A percentile compares a stretch with the other conserved stretches of the same genome.
Evolutionary conservation across 2,329 filamentous ascomycete species (phyloP).

Genomic region (Hirsutella minnesotensis): DNA sequence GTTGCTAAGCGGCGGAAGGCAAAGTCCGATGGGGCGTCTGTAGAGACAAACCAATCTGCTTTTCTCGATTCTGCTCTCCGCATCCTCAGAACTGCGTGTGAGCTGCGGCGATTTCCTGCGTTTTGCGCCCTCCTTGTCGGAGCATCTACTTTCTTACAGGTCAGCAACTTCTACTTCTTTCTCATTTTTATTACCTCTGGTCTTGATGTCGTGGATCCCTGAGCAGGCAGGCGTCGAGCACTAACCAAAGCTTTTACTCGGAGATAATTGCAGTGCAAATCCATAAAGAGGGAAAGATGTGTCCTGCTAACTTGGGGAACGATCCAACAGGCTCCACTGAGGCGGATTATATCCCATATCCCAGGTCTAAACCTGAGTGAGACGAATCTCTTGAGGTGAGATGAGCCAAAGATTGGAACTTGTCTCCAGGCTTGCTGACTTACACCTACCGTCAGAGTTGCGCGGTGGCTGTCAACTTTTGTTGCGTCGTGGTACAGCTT

Average conservation of each 20-base stretch:
- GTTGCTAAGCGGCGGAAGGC: constrained; percentile 20
- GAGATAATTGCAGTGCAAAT: too few species aligned
- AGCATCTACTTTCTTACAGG: constrained; percentile 49
- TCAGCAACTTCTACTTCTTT: constrained; percentile 15
- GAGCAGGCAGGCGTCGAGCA: too few species aligned
- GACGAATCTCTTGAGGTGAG: constrained; percentile 15
- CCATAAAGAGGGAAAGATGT: too few species aligned
- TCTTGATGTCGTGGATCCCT: too few species aligned
- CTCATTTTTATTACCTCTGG: not conserved
- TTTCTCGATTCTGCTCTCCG: constrained; percentile 20
- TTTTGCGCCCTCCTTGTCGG: constrained; percentile 51
- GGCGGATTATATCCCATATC: too few species aligned
- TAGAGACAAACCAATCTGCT: constrained; percentile 6
- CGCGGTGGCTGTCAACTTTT: constrained; percentile 47
- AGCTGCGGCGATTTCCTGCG: constrained; percentile 44
- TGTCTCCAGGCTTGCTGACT: constrained; percentile 2
- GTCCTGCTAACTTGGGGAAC: too few species aligned
- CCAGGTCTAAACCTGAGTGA: constrained; percentile 8
- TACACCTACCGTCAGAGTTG: constrained; percentile 26
- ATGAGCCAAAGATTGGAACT: not conserved
- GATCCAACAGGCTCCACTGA: too few species aligned
- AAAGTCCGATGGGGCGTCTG: not conserved
- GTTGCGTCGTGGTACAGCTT: constrained; percentile 46
- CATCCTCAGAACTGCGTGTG: constrained; percentile 39
- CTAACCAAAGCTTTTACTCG: too few species aligned